Percentiles rank a stretch among this genome's conserved stretches.
phyloP scores from a whole-genome alignment of 1,284 basidiomycete species.

The Cryptococcus wingfieldii region DNA sequence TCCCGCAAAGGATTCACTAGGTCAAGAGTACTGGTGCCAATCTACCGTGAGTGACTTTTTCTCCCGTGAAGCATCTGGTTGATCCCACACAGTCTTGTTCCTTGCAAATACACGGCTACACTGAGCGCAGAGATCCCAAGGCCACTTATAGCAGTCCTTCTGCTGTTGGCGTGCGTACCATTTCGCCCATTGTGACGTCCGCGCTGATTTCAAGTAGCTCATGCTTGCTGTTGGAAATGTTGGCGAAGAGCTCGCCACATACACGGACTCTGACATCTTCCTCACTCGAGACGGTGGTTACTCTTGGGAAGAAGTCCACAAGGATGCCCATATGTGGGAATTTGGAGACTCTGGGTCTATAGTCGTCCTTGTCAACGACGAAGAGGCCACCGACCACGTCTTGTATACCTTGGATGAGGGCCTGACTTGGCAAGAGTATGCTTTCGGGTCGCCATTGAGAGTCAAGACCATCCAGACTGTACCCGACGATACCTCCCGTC shows the following conservation, averaged over 20 bases:
- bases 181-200: not conserved
- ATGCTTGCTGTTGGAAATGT: constrained; percentile 98
- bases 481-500: constrained; percentile 81
- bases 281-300: constrained; percentile 93
- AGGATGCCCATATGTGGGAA: constrained; percentile 96
- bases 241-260: constrained; percentile 73
- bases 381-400: constrained; percentile 83
- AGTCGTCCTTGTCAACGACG: constrained; percentile 90
- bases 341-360: constrained; percentile 96
- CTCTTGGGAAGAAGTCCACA: constrained; percentile 97
- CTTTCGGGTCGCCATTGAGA: constrained; percentile 73
- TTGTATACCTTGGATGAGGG: constrained; percentile 89
- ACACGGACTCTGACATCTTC: constrained; percentile 90
- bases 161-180: constrained; percentile 60
- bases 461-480: constrained; percentile 80
- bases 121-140: constrained; percentile 81
- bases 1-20: constrained; percentile 71
- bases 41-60: constrained; percentile 54
- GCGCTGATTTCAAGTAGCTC: constrained; percentile 46
- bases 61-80: not conserved
- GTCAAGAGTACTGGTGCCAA: constrained; percentile 68
- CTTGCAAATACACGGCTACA: constrained; percentile 92
- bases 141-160: constrained; percentile 91
- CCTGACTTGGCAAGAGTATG: constrained; percentile 77
- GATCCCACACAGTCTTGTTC: constrained; percentile 62